Conservation (phyloP, 352 stramenopile genomes). For the Elongisporangium undulatum region DNA sequence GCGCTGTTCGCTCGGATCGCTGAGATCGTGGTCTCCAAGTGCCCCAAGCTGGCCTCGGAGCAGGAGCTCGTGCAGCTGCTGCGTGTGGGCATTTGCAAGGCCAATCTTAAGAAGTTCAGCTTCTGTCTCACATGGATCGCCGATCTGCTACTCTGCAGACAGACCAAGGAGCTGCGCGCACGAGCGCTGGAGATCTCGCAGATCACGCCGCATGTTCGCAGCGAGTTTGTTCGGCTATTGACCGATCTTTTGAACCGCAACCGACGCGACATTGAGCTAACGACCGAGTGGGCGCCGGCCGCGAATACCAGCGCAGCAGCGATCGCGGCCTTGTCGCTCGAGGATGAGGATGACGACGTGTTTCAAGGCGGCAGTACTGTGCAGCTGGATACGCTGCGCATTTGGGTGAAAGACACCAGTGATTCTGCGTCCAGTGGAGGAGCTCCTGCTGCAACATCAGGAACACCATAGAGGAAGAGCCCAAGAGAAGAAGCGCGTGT, state of each 20-base stretch:
- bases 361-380: constrained; percentile 9
- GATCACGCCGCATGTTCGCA: constrained; percentile 59
- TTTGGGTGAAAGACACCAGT: constrained; percentile 61
- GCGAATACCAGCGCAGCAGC: constrained; percentile 6
- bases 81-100: constrained; percentile 72
- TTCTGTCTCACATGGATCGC: constrained; percentile 82
- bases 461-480: not conserved
- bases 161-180: constrained; percentile 58
- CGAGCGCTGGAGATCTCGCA: constrained; percentile 69
- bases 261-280: constrained; percentile 63
- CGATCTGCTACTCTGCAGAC: constrained; percentile 57
- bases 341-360: constrained; percentile 7
- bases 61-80: constrained; percentile 55
- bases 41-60: constrained; percentile 38
- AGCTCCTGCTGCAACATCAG: not conserved
- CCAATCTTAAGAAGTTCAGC: constrained; percentile 78
- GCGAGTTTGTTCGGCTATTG: constrained; percentile 59
- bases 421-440: not conserved
- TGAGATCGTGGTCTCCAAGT: constrained; percentile 60
- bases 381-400: constrained; percentile 60
- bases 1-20: constrained; percentile 61
- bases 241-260: constrained; percentile 51
- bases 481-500: not conserved
- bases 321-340: constrained; percentile 5
- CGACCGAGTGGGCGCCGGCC: constrained; percentile 62